Evolutionary conservation across 257 asterid species (phyloP).

Genomic region (Solanum medicagineum): DNA sequence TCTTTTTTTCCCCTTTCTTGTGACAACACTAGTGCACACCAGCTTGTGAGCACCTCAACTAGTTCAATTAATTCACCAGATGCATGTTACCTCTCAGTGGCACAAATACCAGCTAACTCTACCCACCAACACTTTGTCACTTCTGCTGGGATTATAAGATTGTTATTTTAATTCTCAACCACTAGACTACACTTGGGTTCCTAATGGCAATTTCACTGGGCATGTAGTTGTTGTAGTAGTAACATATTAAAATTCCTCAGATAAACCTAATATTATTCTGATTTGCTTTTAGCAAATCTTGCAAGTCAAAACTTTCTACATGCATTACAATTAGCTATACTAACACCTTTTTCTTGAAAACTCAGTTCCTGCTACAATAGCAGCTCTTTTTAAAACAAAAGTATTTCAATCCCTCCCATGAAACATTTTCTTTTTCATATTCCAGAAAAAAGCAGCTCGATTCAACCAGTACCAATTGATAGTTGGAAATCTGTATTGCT

Average conservation of each 20-base stretch:
- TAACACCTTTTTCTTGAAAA: background rate
- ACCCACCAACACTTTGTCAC: background rate
- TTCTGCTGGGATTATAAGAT: background rate
- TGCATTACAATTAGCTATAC: background rate
- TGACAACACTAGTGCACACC: background rate
- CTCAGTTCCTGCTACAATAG: background rate
- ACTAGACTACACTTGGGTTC: background rate
- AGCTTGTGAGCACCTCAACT: background rate
- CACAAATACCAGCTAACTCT: background rate
- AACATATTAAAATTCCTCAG: background rate
- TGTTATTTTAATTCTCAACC: background rate
- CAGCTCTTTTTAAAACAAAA: background rate
- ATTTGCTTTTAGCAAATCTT: background rate
- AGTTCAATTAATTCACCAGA: background rate
- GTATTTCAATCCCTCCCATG: background rate
- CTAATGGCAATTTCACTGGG: background rate
- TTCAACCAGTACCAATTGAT: background rate
- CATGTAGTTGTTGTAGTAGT: background rate
- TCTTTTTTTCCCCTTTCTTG: background rate
- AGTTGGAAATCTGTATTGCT: background rate
- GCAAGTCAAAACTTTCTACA: background rate
- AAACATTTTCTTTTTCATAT: background rate
- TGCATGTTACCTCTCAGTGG: background rate
- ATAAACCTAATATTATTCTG: background rate
- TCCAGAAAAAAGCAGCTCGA: background rate